Conservation (phyloP, 2,329 filamentous ascomycete genomes). For the Colletotrichum eremochloae region DNA sequence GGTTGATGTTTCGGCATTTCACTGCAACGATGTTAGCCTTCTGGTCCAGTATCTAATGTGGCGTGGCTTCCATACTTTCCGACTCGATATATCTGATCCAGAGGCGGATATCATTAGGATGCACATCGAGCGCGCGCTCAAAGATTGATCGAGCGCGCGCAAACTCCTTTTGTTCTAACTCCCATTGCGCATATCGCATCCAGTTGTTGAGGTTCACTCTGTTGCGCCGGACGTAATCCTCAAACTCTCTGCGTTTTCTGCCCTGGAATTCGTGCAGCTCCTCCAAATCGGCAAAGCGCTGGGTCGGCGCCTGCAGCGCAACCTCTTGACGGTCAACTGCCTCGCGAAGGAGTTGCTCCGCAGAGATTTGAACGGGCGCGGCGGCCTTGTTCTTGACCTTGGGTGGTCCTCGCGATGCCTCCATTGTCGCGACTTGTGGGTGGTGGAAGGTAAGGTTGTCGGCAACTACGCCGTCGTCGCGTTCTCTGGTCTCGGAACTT, state of each 20-base stretch:
- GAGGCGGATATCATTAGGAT: slow-evolving; percentile 85
- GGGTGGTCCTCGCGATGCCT: slow-evolving; percentile 89
- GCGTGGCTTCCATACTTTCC: slow-evolving; percentile 82
- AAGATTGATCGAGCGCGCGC: slow-evolving; percentile 92
- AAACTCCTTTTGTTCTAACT: slow-evolving; percentile 98
- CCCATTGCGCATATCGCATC: slow-evolving; percentile 98
- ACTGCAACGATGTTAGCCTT: slow-evolving; percentile 22
- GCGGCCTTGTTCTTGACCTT: slow-evolving; percentile 99
- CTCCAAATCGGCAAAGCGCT: slow-evolving; percentile 95
- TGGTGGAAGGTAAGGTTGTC: background rate
- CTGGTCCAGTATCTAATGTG: background rate
- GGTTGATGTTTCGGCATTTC: slow-evolving; percentile 85
- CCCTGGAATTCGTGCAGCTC: slow-evolving; percentile 98
- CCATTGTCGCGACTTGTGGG: slow-evolving; percentile 71
- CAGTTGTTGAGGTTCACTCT: slow-evolving; percentile 98
- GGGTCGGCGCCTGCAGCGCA: slow-evolving; percentile 87
- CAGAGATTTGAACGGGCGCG: slow-evolving; percentile 91
- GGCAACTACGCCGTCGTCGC: background rate
- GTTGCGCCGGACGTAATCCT: slow-evolving; percentile 97
- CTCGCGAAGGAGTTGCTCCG: slow-evolving; percentile 96
- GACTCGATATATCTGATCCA: slow-evolving; percentile 96
- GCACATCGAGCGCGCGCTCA: slow-evolving; percentile 92
- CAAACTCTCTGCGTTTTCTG: slow-evolving; percentile 94
- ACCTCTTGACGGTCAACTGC: slow-evolving; percentile 96
- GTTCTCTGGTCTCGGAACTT: background rate